Percentiles rank a stretch among this genome's conserved stretches.
Conservation (phyloP, 345 rosid genomes). For the Ricinus communis region DNA sequence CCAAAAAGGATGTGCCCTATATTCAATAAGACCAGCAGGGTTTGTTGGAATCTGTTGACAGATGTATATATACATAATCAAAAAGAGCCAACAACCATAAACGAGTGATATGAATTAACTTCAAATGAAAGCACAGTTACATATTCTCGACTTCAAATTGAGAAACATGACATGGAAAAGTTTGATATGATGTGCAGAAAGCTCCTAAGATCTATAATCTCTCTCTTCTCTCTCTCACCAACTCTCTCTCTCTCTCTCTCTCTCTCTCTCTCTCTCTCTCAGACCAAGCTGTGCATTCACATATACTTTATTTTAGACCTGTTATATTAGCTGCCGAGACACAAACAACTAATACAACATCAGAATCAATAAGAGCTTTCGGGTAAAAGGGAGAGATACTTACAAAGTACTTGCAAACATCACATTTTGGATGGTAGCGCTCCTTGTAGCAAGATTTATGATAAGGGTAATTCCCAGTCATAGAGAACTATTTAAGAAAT, state of each 20-base stretch:
- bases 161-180: constrained; percentile 3
- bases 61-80: constrained; percentile 20
- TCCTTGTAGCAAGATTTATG: constrained; percentile 40
- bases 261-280: neutral
- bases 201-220: neutral
- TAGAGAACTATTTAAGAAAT: constrained; percentile 27
- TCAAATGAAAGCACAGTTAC: constrained; percentile 7
- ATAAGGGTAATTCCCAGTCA: constrained; percentile 31
- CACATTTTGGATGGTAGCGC: constrained; percentile 35
- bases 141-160: constrained; percentile 5
- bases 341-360: neutral
- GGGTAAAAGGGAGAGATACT: constrained; percentile 8
- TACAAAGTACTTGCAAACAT: constrained; percentile 37
- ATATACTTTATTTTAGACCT: too few species aligned
- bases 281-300: too few species aligned
- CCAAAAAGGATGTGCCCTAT: constrained; percentile 40
- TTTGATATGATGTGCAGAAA: neutral
- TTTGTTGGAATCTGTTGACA: constrained; percentile 38
- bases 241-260: neutral
- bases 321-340: too few species aligned
- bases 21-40: constrained; percentile 37
- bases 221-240: neutral
- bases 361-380: neutral
- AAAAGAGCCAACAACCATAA: constrained; percentile 24
- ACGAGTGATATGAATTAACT: constrained; percentile 19